Percentiles rank a stretch among this genome's conserved stretches.
Conservation (phyloP, 1,284 basidiomycete species). For the Vanrija pseudolonga region DNA sequence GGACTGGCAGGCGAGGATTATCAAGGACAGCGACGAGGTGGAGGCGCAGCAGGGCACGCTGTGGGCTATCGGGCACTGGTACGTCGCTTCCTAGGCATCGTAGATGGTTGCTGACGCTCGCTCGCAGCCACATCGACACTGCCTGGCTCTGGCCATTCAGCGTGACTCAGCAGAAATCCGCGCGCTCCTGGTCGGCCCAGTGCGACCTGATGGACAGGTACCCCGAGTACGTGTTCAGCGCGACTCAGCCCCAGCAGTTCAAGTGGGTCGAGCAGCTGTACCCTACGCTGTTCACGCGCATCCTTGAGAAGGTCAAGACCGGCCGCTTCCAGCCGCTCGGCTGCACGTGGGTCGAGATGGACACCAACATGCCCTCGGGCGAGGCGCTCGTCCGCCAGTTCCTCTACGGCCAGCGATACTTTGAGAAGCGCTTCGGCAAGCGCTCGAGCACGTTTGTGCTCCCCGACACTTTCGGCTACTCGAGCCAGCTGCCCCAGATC, state of each 20-base stretch:
- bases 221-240: conserved; percentile 85
- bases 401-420: conserved; percentile 80
- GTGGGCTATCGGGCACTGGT: conserved; percentile 37
- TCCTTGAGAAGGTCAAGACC: conserved; percentile 66
- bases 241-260: conserved; percentile 83
- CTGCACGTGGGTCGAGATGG: conserved; percentile 60
- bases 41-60: conserved; percentile 12
- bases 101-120: neutral
- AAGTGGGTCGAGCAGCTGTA: conserved; percentile 88
- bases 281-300: conserved; percentile 68
- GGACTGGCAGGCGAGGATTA: neutral
- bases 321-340: conserved; percentile 52
- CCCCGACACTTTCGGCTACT: conserved; percentile 71
- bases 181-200: conserved; percentile 77
- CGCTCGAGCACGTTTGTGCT: conserved; percentile 57
- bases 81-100: neutral
- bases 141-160: conserved; percentile 83
- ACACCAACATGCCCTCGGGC: conserved; percentile 84
- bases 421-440: conserved; percentile 71
- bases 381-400: conserved; percentile 84
- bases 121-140: conserved; percentile 61
- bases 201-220: conserved; percentile 89
- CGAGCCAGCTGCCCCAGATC: conserved; percentile 80
- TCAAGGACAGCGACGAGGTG: conserved; percentile 36
- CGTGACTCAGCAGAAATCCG: conserved; percentile 91